Evolutionary conservation across 2,329 filamentous ascomycete species (phyloP), one percentile per base, ranked within the genome.

Genomic region (Cladophialophora chaetospira): DNA sequence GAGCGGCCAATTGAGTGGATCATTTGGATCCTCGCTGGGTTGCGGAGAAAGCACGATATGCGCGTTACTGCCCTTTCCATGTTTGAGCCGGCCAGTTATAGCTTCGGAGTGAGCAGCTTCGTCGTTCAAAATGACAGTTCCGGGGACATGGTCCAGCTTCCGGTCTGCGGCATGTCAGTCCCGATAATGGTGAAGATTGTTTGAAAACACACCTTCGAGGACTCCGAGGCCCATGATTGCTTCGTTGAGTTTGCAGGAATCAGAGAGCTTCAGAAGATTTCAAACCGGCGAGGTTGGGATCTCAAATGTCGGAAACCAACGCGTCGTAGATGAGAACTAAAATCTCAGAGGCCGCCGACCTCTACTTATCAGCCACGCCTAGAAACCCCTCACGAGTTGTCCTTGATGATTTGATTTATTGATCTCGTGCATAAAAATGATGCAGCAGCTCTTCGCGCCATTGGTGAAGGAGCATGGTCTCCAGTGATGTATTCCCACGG

Each of bases 1-100:
- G 49, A 57, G 44, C n/a, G 67, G 54, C 66, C 66, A 69, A 29
- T 68, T 69, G 61, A 69, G 48, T 5, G 67, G 67, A 47, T 69
- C 66, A 57, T 69, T 69, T 21, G 67, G 67, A 40, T 69, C 65
- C 13, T 58, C 61, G 44, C 64, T 65, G 23, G 67, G 67, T 33
- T 65, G 66, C 4, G 67, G 67, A 15, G 67, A 65, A 13, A 69
- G 51, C 21, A 66, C 47, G 36, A 63, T 62, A 23, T 53, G 57
- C 19, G 60, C 60, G 35, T 63, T 44, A 2, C 49, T 21, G 23
- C 63, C 60, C 36, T 51, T 64, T 23, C 60, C 60, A 36, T 65
- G 63, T 46, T 63, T 64, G 5, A 63, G 44, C n/a, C 55, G 54
- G 17, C 44, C 36, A 25, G 56, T 62, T 47, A 60, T 53, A 15